Percentiles rank a stretch among this genome's conserved stretches.
These are phyloP conservation scores for Platanthera zijinensis DNA, from an alignment of 106 monocot species.

Conservation along the genomic window DNA sequence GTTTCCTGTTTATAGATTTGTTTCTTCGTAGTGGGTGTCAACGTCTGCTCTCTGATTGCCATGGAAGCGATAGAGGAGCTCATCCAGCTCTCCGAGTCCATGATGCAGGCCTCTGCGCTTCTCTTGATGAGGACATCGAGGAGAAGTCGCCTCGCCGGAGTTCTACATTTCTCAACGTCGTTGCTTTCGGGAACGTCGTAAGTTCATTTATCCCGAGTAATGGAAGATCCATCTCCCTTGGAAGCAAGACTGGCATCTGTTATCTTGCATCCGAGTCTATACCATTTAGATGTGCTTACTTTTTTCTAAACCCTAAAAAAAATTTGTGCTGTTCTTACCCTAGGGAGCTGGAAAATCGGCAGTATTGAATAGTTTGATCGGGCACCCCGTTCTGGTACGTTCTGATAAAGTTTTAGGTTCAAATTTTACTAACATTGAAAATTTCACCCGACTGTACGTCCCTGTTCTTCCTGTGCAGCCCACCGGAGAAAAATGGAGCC, in stretches of 20 bases:
- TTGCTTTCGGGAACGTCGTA: conserved; percentile 61
- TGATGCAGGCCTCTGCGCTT: conserved; percentile 61
- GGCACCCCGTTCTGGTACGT: conserved; percentile 88
- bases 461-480: conserved; percentile 39
- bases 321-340: conserved; percentile 8
- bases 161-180: conserved; percentile 65
- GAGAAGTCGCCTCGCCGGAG: conserved; percentile 18
- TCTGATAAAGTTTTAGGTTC: neutral
- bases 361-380: conserved; percentile 88
- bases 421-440: neutral
- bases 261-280: neutral
- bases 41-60: neutral
- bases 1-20: conserved; percentile 6
- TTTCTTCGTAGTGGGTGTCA: neutral
- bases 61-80: conserved; percentile 73
- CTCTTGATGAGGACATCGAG: conserved; percentile 58
- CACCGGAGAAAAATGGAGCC: conserved; percentile 93
- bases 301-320: too few species aligned
- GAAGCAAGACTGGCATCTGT: neutral
- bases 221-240: too few species aligned
- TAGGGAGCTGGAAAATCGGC: conserved; percentile 97
- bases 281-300: conserved; percentile 9
- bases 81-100: conserved; percentile 47
- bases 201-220: conserved; percentile 6
- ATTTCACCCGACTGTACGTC: neutral